Evolutionary conservation across 148 eudicot species (phyloP).

Genomic region (Polygonum maritimum): DNA sequence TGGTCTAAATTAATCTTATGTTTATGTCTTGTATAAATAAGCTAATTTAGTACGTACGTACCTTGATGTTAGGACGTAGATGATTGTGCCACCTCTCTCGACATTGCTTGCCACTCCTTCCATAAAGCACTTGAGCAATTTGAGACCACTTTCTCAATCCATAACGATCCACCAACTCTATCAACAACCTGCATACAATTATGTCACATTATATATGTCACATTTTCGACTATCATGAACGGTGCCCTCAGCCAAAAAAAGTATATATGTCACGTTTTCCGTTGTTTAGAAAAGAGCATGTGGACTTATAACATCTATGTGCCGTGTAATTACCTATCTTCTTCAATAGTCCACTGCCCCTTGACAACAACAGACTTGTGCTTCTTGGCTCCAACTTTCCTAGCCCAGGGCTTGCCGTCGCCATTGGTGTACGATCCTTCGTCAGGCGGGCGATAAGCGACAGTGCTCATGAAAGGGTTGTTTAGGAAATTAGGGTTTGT

Average conservation of each 20-base stretch:
- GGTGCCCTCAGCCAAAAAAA: too few relatives aligned
- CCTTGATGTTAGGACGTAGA: conserved; percentile 90
- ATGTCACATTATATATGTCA: too few relatives aligned
- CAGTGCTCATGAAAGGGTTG: background rate
- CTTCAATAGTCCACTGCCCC: conserved; percentile 91
- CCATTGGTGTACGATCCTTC: conserved; percentile 50
- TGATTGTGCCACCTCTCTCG: conserved; percentile 99
- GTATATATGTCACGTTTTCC: too few relatives aligned
- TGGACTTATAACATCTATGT: background rate
- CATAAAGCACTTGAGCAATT: conserved; percentile 65
- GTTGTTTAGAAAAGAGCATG: background rate
- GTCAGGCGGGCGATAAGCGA: conserved; percentile 33
- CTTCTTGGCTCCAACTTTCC: conserved; percentile 13
- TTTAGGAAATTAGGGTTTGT: background rate
- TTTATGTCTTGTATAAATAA: background rate
- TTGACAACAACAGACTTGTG: conserved; percentile 56
- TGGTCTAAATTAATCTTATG: too few relatives aligned
- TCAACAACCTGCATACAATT: conserved; percentile 26
- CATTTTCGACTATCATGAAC: too few relatives aligned
- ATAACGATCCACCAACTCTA: conserved; percentile 55
- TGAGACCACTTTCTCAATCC: conserved; percentile 89
- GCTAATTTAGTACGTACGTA: background rate
- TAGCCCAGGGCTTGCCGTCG: background rate
- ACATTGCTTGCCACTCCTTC: conserved; percentile 91
- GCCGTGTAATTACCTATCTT: conserved; percentile 49